Conservation (phyloP, 805 yeast genomes). For the Grigorovia humatica region DNA sequence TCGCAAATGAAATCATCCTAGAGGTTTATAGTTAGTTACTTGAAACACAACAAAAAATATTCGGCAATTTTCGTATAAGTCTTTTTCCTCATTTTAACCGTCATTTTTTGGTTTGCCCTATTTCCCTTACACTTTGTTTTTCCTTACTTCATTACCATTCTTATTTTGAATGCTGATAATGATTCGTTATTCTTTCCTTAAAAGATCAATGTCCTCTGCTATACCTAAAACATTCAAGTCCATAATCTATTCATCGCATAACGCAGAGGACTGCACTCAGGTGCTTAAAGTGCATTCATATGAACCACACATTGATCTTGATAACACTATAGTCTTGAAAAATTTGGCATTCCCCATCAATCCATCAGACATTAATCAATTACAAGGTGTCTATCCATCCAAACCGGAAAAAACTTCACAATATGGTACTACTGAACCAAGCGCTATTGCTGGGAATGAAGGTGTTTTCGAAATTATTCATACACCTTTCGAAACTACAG, state of each 20-base stretch:
- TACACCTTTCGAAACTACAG: conserved; percentile 35
- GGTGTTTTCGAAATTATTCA: conserved; percentile 82
- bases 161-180: background rate
- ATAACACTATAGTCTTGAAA: conserved; percentile 40
- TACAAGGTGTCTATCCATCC: conserved; percentile 78
- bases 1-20: no score
- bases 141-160: no score
- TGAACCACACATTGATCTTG: conserved; percentile 18
- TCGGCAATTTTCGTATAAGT: no score
- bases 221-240: conserved; percentile 22
- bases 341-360: conserved; percentile 77
- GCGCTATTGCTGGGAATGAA: conserved; percentile 89
- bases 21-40: no score
- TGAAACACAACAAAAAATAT: no score
- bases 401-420: conserved; percentile 46
- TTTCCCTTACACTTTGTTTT: no score
- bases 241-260: conserved; percentile 22
- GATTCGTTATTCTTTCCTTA: background rate
- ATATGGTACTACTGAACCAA: conserved; percentile 51
- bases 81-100: no score
- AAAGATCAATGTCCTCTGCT: conserved; percentile 15
- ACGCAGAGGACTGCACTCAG: conserved; percentile 21
- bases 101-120: no score
- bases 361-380: conserved; percentile 82
- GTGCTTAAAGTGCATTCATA: conserved; percentile 21